Percentiles rank a stretch among this genome's conserved stretches.
Evolutionary conservation across 2,329 filamentous ascomycete genomes (phyloP).

Genomic region (Trichoderma simmonsii): DNA sequence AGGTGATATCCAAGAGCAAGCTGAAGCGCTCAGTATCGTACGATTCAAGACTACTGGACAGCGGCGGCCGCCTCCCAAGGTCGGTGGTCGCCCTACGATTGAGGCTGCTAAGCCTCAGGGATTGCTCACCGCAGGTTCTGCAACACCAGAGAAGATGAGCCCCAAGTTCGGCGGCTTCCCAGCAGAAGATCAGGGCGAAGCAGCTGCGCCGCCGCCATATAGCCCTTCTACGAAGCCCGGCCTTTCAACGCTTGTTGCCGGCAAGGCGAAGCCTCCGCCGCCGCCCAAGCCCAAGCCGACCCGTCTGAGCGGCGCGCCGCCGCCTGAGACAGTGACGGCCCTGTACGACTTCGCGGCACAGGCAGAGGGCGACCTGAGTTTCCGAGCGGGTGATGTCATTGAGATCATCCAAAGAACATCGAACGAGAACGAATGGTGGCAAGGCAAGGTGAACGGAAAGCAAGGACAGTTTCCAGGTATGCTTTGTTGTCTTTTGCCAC

Average conservation of each 20-base stretch:
- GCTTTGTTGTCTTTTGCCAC: background rate
- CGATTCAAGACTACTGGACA: slow-evolving; percentile 88
- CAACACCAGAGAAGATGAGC: slow-evolving; percentile 27
- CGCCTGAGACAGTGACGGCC: slow-evolving; percentile 78
- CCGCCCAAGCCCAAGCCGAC: slow-evolving; percentile 74
- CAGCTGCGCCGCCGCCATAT: slow-evolving; percentile 68
- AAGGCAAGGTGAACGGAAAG: slow-evolving; percentile 72
- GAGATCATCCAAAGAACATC: slow-evolving; percentile 80
- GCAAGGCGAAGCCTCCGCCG: slow-evolving; percentile 67
- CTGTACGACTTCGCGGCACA: slow-evolving; percentile 96
- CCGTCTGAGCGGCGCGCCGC: slow-evolving; percentile 61
- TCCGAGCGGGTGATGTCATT: slow-evolving; percentile 80
- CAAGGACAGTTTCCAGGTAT: slow-evolving; percentile 93
- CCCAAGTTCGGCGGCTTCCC: slow-evolving; percentile 37
- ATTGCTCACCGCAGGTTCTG: slow-evolving; percentile 49
- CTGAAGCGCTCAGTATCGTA: slow-evolving; percentile 80
- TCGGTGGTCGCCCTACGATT: slow-evolving; percentile 53
- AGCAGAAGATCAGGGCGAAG: slow-evolving; percentile 44
- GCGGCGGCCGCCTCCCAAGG: slow-evolving; percentile 56
- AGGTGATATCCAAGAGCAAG: slow-evolving; percentile 78
- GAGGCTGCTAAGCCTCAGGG: slow-evolving; percentile 48
- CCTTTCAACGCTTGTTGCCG: slow-evolving; percentile 45
- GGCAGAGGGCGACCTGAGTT: slow-evolving; percentile 89
- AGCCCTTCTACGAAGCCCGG: slow-evolving; percentile 37
- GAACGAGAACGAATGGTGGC: slow-evolving; percentile 98